A percentile compares a stretch with the other conserved stretches of the same genome.
These are phyloP conservation scores for Lepidium didymum DNA, from an alignment of 345 rosid genomes.

Conservation along the genomic window DNA sequence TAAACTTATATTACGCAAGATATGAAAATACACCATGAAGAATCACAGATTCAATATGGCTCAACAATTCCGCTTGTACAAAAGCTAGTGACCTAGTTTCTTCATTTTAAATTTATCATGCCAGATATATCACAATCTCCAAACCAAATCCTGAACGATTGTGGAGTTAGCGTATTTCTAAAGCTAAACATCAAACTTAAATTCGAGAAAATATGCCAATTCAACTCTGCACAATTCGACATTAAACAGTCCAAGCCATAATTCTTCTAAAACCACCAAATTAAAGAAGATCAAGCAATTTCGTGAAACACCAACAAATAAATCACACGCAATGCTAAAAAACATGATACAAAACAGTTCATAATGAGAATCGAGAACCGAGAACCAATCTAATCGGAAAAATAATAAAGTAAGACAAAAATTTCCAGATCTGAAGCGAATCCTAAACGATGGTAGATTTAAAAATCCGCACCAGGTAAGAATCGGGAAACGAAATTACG, in stretches of 20 bases:
- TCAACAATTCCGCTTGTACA: background rate
- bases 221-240: background rate
- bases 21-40: background rate
- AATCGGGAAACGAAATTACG: background rate
- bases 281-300: conserved; percentile 7
- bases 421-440: conserved; percentile 25
- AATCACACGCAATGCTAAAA: background rate
- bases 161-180: background rate
- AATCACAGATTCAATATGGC: background rate
- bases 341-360: background rate
- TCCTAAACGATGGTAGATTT: background rate
- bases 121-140: background rate
- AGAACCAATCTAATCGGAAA: conserved; percentile 11
- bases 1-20: background rate
- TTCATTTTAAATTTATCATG: background rate
- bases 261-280: background rate
- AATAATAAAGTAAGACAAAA: background rate
- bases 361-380: background rate
- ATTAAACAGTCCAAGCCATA: background rate
- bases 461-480: conserved; percentile 8
- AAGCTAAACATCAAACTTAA: background rate
- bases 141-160: background rate
- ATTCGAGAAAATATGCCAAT: background rate
- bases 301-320: background rate
- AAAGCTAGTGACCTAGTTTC: background rate